phyloP scores from a whole-genome alignment of 306 rosid species.

The Gastrolobium bilobum region DNA sequence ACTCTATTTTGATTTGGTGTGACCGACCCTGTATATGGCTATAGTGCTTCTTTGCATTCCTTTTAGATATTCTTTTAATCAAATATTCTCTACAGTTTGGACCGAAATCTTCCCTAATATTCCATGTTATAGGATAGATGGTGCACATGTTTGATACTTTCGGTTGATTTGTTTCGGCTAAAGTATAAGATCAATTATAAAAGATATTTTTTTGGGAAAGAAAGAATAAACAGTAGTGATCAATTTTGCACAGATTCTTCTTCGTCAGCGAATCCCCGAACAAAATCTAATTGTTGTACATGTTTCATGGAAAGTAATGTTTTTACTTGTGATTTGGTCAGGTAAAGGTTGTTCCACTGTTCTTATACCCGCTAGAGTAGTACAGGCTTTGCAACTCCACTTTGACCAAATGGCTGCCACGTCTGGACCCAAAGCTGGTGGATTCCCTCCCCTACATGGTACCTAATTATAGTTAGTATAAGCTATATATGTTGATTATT shows the following conservation, averaged over 20 bases:
- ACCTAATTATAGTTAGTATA: not conserved
- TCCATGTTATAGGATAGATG: not conserved
- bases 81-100: conserved; percentile 35
- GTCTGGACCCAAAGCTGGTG: conserved; percentile 59
- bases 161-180: not conserved
- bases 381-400: conserved; percentile 87
- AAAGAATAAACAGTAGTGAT: not conserved
- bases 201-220: not conserved
- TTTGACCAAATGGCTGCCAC: conserved; percentile 72
- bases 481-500: no score
- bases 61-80: not conserved
- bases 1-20: conserved; percentile 3
- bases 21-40: not conserved
- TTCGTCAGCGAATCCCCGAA: not conserved
- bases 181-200: not conserved
- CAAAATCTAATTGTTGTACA: not conserved
- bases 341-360: conserved; percentile 74
- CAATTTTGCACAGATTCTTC: not conserved
- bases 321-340: conserved; percentile 38
- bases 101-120: conserved; percentile 10
- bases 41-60: not conserved
- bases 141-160: conserved; percentile 32
- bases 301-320: not conserved
- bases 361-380: conserved; percentile 88
- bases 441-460: conserved; percentile 64